Percentiles rank a stretch among this genome's conserved stretches.
These are phyloP conservation scores for Leucosporidium yakuticum DNA, from an alignment of 768 basidiomycete species.

Conservation along the genomic window DNA sequence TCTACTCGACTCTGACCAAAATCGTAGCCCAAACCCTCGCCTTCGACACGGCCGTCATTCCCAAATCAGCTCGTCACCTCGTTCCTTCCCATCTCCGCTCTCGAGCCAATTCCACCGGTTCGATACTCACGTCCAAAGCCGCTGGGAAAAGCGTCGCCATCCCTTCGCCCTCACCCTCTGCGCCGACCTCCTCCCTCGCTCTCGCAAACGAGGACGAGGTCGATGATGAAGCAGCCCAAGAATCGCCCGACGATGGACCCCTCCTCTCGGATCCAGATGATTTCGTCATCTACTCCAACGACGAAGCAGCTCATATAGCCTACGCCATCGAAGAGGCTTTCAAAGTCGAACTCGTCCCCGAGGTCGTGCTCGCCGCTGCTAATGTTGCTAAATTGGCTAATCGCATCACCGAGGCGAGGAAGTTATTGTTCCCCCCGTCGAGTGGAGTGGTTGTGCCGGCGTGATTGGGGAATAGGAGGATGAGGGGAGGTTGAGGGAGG, in stretches of 20 bases:
- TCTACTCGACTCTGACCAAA: conserved; percentile 49
- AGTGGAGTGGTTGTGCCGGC: too few species aligned
- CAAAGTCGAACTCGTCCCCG: conserved; percentile 77
- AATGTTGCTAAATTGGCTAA: conserved; percentile 79
- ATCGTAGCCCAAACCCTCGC: conserved; percentile 36
- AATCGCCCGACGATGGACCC: conserved; percentile 39
- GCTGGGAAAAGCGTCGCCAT: too few species aligned
- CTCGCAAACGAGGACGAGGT: conserved; percentile 36
- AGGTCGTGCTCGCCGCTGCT: conserved; percentile 89
- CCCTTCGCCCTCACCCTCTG: too few species aligned
- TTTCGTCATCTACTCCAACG: conserved; percentile 86
- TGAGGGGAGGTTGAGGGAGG: too few species aligned
- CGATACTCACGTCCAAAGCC: not conserved
- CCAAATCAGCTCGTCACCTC: conserved; percentile 28
- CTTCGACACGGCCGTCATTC: conserved; percentile 32
- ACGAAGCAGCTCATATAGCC: conserved; percentile 84
- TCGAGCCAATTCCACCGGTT: not conserved
- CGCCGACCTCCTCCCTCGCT: conserved; percentile 48
- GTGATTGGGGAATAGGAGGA: too few species aligned
- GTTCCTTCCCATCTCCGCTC: not conserved
- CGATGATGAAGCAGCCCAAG: conserved; percentile 17
- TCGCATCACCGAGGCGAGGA: conserved; percentile 57
- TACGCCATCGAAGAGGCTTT: conserved; percentile 72
- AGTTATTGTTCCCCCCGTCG: not conserved
- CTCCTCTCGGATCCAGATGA: conserved; percentile 68